Conservation (phyloP, 345 rosid genomes). For the Lenwebbia sp. region DNA sequence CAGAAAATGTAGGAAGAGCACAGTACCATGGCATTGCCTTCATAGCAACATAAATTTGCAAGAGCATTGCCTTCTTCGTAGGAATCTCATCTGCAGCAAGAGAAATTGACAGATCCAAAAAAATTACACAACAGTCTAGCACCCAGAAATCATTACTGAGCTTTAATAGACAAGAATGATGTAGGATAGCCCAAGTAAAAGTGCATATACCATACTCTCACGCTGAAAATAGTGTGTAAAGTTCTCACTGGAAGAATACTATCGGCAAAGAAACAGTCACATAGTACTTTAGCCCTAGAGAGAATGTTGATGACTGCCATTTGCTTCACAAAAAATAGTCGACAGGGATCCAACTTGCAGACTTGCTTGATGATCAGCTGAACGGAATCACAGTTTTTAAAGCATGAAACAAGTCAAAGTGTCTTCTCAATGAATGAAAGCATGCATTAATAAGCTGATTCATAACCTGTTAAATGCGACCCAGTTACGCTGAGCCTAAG, state of each 20-base stretch:
- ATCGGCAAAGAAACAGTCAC: background rate
- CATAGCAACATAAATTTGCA: conserved; percentile 90
- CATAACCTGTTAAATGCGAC: background rate
- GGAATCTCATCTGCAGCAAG: conserved; percentile 78
- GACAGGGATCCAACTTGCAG: background rate
- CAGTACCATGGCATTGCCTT: conserved; percentile 91
- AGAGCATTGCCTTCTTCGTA: conserved; percentile 65
- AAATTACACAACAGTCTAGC: background rate
- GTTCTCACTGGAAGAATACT: background rate
- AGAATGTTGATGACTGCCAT: background rate
- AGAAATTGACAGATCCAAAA: conserved; percentile 2
- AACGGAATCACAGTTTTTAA: background rate
- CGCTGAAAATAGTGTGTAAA: background rate
- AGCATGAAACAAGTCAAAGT: background rate
- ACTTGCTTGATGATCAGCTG: background rate
- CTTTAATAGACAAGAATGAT: background rate
- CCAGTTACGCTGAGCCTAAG: background rate
- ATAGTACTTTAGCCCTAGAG: background rate
- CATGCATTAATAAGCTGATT: background rate
- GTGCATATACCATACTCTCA: background rate
- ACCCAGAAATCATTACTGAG: background rate
- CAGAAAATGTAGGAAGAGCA: conserved; percentile 77
- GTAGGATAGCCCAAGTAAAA: background rate
- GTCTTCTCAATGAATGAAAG: background rate
- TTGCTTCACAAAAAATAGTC: background rate